Evolutionary conservation across 1,139 yeast species (phyloP), one percentile per base, ranked within the genome.

Genomic region (Petasospora rhodanensis): DNA sequence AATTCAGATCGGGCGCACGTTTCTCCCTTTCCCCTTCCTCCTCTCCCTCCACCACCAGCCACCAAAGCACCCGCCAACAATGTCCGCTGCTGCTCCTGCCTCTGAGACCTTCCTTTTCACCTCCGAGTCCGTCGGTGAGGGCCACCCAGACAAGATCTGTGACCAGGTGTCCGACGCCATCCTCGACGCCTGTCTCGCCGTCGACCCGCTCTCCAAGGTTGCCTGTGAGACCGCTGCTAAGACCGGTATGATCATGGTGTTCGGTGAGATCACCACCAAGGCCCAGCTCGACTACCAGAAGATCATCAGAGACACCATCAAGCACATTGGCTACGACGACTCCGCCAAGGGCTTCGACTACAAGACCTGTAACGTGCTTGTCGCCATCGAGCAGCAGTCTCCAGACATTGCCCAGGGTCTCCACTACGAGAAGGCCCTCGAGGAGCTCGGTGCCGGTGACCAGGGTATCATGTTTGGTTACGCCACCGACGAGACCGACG

Each of bases 401-500:
- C 94, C 95, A 54, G 99, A 91, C 70, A 91, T 91, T 56, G 98
- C 98, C 46, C 97, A 91, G 72, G 98, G 98, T 75, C 79, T 91
- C 60, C 98, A 91, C 68, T 85, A 83, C 69, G 96, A 91, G 66
- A 77, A 87, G 70, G 93, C 96, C 42, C 74, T 91, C 52, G 99
- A 91, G 73, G 94, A 91, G 42, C 79, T 91, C 60, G 99, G 98
- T 66, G 98, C 99, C 50, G 99, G 99, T 80, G 99, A 91, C 73
- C 99, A 91, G 72, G 97, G 99, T 79, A 91, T 91, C 64, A 91
- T 91, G 99, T 91, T 91, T 62, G 99, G 99, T 67, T 91, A 91
- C 68, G 99, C 99, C 54, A 81, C 98, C 47, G 96, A 91, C 60
- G 99, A 91, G 74, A 87, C 98, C 56, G 95, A 89, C 61, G 97